phyloP scores from a whole-genome alignment of 2,329 filamentous ascomycete species.

The Metarhizium guizhouense region DNA sequence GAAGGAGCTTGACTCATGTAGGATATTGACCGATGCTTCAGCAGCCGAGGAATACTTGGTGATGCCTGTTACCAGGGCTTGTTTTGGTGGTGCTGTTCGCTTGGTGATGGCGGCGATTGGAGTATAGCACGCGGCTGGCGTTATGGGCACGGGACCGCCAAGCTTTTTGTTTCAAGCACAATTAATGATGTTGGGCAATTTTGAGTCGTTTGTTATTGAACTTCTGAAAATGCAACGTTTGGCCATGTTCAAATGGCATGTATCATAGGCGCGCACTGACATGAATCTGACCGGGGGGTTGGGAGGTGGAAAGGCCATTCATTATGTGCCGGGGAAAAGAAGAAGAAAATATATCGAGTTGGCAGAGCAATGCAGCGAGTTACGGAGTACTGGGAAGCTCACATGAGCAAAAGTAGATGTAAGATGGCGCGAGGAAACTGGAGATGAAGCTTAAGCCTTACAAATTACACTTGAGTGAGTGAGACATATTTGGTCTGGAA shows the following conservation, averaged over 20 bases:
- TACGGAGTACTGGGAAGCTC: neutral
- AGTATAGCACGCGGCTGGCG: neutral
- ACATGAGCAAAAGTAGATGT: neutral
- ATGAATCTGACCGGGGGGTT: too few relatives aligned
- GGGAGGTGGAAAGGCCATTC: too few relatives aligned
- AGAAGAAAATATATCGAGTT: too few relatives aligned
- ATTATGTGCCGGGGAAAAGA: too few relatives aligned
- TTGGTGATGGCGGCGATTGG: neutral
- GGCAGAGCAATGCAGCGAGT: too few relatives aligned
- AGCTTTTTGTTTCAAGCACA: neutral
- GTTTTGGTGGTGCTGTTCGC: neutral
- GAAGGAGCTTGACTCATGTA: neutral
- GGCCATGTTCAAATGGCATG: neutral
- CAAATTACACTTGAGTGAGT: neutral
- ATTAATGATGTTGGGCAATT: neutral
- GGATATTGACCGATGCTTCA: neutral
- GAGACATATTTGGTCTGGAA: neutral
- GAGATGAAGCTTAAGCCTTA: neutral
- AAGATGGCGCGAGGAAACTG: neutral
- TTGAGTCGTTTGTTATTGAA: neutral
- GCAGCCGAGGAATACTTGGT: neutral
- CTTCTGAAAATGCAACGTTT: neutral
- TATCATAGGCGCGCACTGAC: neutral
- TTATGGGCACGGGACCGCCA: too few relatives aligned
- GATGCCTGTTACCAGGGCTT: neutral